Percentiles rank a stretch among this genome's conserved stretches.
Evolutionary conservation across 1,284 basidiomycete genomes (phyloP).

Genomic region (Heliocybe sulcata): DNA sequence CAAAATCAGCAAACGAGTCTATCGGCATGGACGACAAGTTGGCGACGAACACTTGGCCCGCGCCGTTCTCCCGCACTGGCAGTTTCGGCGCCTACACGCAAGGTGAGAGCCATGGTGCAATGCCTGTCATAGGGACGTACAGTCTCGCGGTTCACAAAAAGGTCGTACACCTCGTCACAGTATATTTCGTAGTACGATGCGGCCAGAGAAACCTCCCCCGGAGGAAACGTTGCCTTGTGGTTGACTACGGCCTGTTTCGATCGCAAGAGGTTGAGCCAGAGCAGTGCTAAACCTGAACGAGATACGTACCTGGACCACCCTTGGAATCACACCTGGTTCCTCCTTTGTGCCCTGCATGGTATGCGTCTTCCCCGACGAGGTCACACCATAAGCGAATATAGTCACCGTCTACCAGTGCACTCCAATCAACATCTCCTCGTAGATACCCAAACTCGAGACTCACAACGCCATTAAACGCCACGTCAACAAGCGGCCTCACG

Average conservation of each 20-base stretch:
- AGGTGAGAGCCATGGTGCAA: neutral
- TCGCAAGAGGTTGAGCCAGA: neutral
- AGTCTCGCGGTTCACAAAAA: slow-evolving; percentile 62
- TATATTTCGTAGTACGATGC: slow-evolving; percentile 84
- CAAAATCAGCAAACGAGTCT: slow-evolving; percentile 51
- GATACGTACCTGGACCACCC: slow-evolving; percentile 52
- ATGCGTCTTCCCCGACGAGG: slow-evolving; percentile 77
- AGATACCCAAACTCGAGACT: slow-evolving; percentile 15
- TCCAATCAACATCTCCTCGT: neutral
- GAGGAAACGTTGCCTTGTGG: neutral
- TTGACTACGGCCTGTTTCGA: neutral
- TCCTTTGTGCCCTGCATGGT: slow-evolving; percentile 75
- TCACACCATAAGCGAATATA: slow-evolving; percentile 78
- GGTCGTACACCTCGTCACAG: slow-evolving; percentile 80
- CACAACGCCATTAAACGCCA: slow-evolving; percentile 65
- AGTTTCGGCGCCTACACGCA: slow-evolving; percentile 62
- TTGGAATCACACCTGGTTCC: slow-evolving; percentile 75
- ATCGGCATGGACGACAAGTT: slow-evolving; percentile 54
- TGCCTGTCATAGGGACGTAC: slow-evolving; percentile 28
- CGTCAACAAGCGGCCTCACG: slow-evolving; percentile 61
- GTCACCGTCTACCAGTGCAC: slow-evolving; percentile 52
- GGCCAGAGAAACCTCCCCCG: slow-evolving; percentile 22
- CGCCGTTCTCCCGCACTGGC: slow-evolving; percentile 69
- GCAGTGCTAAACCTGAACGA: neutral
- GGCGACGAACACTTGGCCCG: slow-evolving; percentile 73